Conservation (phyloP, 129 eudicot genomes). For the Chrysanthemum seticuspe region DNA sequence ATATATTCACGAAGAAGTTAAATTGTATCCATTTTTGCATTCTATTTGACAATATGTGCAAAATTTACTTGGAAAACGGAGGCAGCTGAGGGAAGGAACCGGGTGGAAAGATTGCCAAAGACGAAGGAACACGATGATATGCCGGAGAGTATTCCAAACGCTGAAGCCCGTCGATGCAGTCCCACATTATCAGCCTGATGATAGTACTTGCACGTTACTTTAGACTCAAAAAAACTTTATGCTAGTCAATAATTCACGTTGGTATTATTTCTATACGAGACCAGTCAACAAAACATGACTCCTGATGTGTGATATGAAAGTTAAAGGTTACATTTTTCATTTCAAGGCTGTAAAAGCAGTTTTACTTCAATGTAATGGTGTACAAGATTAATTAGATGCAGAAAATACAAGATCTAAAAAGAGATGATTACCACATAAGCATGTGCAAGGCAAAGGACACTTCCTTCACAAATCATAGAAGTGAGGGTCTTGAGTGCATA, state of each 20-base stretch:
- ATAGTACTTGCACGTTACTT: not conserved
- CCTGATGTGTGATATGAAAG: no score
- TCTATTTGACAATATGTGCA: not conserved
- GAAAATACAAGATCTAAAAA: not conserved
- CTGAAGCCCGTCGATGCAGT: constrained; percentile 54
- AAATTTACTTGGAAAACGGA: constrained; percentile 62
- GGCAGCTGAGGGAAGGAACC: constrained; percentile 71
- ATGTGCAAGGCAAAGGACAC: constrained; percentile 76
- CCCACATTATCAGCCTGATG: constrained; percentile 77
- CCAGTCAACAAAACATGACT: no score
- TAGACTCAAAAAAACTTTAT: not conserved
- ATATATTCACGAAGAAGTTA: not conserved
- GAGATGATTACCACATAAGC: constrained; percentile 68
- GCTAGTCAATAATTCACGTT: no score
- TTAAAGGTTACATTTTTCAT: not conserved
- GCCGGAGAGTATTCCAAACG: constrained; percentile 75
- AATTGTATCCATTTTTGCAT: not conserved
- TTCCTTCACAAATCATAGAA: constrained; percentile 77
- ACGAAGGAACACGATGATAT: constrained; percentile 66
- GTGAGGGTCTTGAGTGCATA: constrained; percentile 69
- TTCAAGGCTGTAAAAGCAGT: not conserved
- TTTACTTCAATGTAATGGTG: not conserved
- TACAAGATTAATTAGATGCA: not conserved
- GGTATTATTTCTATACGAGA: no score
- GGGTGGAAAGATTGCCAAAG: constrained; percentile 74